These are phyloP conservation scores for Rhodotorula sp. DNA, from an alignment of 1,284 basidiomycete genomes.

Conservation along the genomic window DNA sequence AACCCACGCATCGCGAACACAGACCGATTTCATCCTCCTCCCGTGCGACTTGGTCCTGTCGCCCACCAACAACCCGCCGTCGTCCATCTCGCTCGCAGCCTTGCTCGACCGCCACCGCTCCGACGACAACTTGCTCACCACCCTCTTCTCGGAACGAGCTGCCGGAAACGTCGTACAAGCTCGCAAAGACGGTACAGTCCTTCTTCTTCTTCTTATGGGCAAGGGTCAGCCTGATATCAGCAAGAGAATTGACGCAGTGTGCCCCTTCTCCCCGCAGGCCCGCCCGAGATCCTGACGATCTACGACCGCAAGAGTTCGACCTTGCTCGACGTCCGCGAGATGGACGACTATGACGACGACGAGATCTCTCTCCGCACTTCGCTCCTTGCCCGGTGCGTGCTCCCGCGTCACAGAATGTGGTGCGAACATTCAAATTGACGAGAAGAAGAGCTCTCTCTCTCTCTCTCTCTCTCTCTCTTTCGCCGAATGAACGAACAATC, in stretches of 20 bases:
- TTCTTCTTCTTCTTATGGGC: not conserved
- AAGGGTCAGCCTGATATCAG: not conserved
- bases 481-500: not conserved
- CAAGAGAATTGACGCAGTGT: not conserved
- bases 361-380: conserved; percentile 42
- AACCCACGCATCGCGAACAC: not conserved
- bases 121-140: conserved; percentile 67
- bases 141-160: conserved; percentile 66
- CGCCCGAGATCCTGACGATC: conserved; percentile 37
- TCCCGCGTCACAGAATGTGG: conserved; percentile 6
- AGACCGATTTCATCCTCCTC: conserved; percentile 80
- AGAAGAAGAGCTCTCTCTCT: not conserved
- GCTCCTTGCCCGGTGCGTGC: conserved; percentile 39
- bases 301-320: conserved; percentile 31
- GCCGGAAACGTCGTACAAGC: conserved; percentile 37
- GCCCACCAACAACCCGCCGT: conserved; percentile 49
- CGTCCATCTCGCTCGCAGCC: conserved; percentile 62
- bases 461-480: conserved; percentile 16
- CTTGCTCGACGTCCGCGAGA: conserved; percentile 41
- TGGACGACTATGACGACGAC: conserved; percentile 48
- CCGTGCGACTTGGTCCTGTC: conserved; percentile 88
- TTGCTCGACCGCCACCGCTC: conserved; percentile 79
- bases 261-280: conserved; percentile 7
- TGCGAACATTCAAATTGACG: not conserved
- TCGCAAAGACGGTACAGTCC: conserved; percentile 38